Base-by-base conservation (phyloP, 2,329 filamentous ascomycete genomes). In the Phoma sp. region DNA sequence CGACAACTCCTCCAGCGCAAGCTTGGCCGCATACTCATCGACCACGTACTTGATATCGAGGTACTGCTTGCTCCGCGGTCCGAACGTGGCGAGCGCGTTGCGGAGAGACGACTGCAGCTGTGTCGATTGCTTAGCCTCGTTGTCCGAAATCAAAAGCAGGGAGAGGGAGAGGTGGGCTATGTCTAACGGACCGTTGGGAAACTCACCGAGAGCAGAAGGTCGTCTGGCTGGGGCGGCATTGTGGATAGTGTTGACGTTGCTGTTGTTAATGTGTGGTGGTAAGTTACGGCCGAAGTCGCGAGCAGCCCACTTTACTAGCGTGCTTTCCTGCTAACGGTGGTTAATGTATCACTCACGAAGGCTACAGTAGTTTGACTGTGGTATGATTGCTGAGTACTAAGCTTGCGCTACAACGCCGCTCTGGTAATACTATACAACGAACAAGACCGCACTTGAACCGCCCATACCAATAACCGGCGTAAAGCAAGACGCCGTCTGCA, bases 21-120 rank as follows among this genome's bases (percentile, higher is more conserved):
- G 50, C 22, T 69, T 70, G 0, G 66, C 64, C 35, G 60, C 60
- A 25, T 74, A 64, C 44, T 73, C 72, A 13, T 73, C 69, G 3
- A 72, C 60, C 56, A 73, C 67, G 36, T 59, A 58, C 43, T 71
- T 71, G 46, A 75, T 70, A 43, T 51, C 53, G 36, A 45, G 55
- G 49, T 73, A 74, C 35, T 75, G 72, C 10, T 51, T 43, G 52
- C 72, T 75, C 1, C 58, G 12, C 1, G 63, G 49, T 6, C 73
- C 72, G 49, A 75, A 74, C 1, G 73, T 74, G 10, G 69, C 49
- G 6, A 68, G 63, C 9, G 69, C 63, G 33, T 75, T 75, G 52
- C 71, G 73, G 21, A 75, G 64, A 6, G 71, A 74, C 5, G 68
- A 66, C 43, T 74, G 62, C 7, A 75, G 65, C 73, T 75, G 37